phyloP scores from a whole-genome alignment of 176 grass and related monocot species.

The Carex parvula region DNA sequence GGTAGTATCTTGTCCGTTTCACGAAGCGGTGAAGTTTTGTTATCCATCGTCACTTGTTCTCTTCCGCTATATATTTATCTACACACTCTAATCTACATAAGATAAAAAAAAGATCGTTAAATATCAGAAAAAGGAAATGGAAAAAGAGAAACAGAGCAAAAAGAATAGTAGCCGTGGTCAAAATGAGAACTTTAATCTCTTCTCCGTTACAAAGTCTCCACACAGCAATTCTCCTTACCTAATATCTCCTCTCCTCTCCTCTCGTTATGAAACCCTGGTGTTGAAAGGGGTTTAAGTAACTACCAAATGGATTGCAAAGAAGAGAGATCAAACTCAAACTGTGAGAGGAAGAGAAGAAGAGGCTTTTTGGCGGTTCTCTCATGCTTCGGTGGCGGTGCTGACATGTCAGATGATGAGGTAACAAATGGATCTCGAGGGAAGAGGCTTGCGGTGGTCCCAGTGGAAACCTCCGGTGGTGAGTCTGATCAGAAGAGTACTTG shows the following conservation, averaged over 20 bases:
- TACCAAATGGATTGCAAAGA: slow-evolving; percentile 7
- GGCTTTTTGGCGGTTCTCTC: background rate
- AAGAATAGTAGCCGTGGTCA: too few species aligned
- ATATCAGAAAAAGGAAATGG: too few species aligned
- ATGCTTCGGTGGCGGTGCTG: background rate
- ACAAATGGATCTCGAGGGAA: background rate
- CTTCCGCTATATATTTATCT: too few species aligned
- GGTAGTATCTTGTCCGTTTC: too few species aligned
- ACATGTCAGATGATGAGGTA: background rate
- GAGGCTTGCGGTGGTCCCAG: background rate
- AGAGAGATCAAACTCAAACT: background rate
- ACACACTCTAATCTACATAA: too few species aligned
- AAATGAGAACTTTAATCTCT: too few species aligned
- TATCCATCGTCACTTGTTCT: too few species aligned
- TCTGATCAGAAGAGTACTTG: background rate
- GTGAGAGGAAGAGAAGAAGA: slow-evolving; percentile 3
- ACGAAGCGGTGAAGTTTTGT: too few species aligned
- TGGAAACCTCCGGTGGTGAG: background rate
- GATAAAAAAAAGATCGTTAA: too few species aligned
- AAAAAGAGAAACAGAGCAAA: too few species aligned
- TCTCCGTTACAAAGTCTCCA: background rate
- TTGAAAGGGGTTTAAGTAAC: background rate
- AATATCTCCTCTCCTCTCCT: too few species aligned
- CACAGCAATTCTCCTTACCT: background rate
- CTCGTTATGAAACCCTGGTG: background rate